Evolutionary conservation across 2,329 filamentous ascomycete genomes (phyloP), one percentile per base, ranked within the genome.

Genomic region (Curvularia sp.): DNA sequence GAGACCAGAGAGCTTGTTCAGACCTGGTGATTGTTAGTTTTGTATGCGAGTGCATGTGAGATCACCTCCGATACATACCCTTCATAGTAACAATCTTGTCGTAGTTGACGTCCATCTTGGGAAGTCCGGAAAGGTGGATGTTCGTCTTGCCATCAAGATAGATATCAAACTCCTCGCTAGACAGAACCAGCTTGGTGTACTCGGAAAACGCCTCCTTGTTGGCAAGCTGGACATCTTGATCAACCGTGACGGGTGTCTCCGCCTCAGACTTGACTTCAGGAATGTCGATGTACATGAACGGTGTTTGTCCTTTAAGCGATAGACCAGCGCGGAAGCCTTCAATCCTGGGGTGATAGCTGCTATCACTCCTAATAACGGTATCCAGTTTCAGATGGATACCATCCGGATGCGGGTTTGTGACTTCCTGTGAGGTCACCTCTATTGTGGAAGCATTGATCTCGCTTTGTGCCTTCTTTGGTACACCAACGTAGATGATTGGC

Each of bases 81-180:
- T 83, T 85, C 78, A 86, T 82, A n/a, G 77, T 80, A n/a, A 83
- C 77, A 1, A 80, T 79, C 66, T 86, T 82, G 71, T 87, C 81
- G 69, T 86, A 88, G 39, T 83, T 75, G 21, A 87, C 81, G 1
- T 71, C 77, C 4, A 78, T 82, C 42, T 76, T 78, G 0, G 82
- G 84, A 43, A 88, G 73, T 2, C 72, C 74, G 0, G 81, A 82
- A 46, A 82, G 73, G 66, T 85, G 82, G 55, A 88, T 64, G 1
- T 76, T 36, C 12, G 32, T 36, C 15, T 36, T 36, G 21, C 41
- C 23, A 2, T 21, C 23, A 45, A 82, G 73, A 66, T 85, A 82
- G 56, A 88, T 64, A 1, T 76, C 76, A 46, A 86, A 78, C 12
- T 79, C 77, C 60, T 86, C 81, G 34, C 79, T 79, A 9, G 73